Percentiles rank a stretch among this genome's conserved stretches.
These are phyloP conservation scores for Acorus gramineus DNA, from an alignment of 106 monocot species.

Conservation along the genomic window DNA sequence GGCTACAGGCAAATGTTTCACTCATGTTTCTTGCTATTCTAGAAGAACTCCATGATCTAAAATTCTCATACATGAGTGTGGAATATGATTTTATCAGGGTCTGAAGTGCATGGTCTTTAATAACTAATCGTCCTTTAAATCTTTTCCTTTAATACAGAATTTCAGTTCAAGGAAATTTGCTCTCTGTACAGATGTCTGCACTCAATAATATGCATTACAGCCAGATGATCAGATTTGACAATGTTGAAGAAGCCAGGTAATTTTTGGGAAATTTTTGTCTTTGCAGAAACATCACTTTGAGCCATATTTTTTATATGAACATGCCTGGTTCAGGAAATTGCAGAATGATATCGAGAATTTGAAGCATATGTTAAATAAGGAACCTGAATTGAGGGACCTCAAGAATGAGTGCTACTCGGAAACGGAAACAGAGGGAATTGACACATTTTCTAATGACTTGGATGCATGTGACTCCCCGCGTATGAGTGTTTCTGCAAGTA, in stretches of 20 bases:
- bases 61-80: no score
- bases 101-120: no score
- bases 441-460: constrained; percentile 20
- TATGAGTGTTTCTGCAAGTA: constrained; percentile 10
- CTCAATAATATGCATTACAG: constrained; percentile 98
- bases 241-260: constrained; percentile 83
- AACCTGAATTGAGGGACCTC: constrained; percentile 17
- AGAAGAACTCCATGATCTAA: no score
- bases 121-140: background rate
- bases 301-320: constrained; percentile 6
- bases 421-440: constrained; percentile 77
- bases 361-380: constrained; percentile 29
- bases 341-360: constrained; percentile 66
- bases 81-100: no score
- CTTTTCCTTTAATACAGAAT: constrained; percentile 38
- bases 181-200: constrained; percentile 55
- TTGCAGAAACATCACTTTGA: background rate
- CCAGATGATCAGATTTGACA: constrained; percentile 97
- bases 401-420: constrained; percentile 72
- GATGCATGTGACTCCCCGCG: constrained; percentile 14
- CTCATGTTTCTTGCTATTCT: background rate
- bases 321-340: constrained; percentile 55
- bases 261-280: background rate
- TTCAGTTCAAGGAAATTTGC: constrained; percentile 59
- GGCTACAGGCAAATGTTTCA: constrained; percentile 57